Evolutionary conservation across 2,329 filamentous ascomycete genomes (phyloP), one percentile per base, ranked within the genome.

Genomic region (Xylariaceae sp.): DNA sequence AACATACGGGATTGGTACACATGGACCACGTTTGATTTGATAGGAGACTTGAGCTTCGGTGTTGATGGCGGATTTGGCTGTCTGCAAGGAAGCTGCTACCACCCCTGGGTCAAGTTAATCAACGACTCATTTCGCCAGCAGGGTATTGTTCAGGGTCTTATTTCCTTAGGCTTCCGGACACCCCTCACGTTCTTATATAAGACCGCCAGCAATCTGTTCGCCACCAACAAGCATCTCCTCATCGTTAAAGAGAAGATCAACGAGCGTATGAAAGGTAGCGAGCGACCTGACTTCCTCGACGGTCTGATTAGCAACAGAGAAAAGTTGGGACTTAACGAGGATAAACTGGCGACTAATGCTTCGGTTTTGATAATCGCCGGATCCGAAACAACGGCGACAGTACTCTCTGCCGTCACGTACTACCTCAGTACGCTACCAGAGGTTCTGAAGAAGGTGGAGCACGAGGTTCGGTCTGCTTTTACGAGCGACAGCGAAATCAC

Each of bases 371-470:
- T 80, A 19, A 58, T 74, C 3, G 76, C 75, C 1, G 77, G 78
- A 3, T 75, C 73, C 2, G 78, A 80, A 57, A 81, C 78, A 1
- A 79, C 76, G 0, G 74, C 77, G 0, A 77, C 75, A 0, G 60
- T 75, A 1, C 63, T 80, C 2, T 63, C 67, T 53, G 60, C 74
- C 53, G 58, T 66, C 54, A 61, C 65, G 0, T 79, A 68, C 51
- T 60, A 73, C 6, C 62, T 80, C 3, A 59, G 74, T 2, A 66
- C 63, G 0, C 66, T 75, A 47, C 70, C 68, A 0, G 51, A 65
- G 0, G 52, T 54, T 6, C 53, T 71, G 10, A 44, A 57, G n/a
- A 71, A 62, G 45, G 42, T 76, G 6, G 61, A 61, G 2, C 17
- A 65, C 3, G 75, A 78, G 60, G 66, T 78, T 6, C 68, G 74